These are phyloP conservation scores for Tympanopsis confertula DNA, from an alignment of 2,329 filamentous ascomycete species.

Conservation along the genomic window DNA sequence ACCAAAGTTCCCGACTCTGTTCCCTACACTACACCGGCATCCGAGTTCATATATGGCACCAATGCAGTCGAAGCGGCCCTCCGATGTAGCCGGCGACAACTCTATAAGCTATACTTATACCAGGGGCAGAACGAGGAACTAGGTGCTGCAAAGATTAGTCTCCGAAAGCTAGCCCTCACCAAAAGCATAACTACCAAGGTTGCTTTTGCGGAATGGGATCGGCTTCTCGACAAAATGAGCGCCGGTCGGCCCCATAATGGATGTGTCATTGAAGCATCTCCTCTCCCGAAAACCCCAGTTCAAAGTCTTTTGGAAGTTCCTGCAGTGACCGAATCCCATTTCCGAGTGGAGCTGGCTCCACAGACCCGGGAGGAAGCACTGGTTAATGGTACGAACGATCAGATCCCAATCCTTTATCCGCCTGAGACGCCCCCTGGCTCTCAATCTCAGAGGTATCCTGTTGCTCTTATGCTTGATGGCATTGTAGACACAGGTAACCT, in stretches of 20 bases:
- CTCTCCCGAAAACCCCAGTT: slow-evolving; percentile 37
- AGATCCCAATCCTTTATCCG: slow-evolving; percentile 12
- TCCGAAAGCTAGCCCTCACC: neutral
- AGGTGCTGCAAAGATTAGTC: slow-evolving; percentile 7
- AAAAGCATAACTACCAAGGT: slow-evolving; percentile 24
- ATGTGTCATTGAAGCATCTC: slow-evolving; percentile 47
- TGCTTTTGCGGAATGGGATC: slow-evolving; percentile 34
- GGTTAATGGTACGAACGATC: slow-evolving; percentile 36
- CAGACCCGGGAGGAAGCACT: slow-evolving; percentile 39
- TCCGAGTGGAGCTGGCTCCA: slow-evolving; percentile 26
- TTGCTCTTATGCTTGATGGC: slow-evolving; percentile 21
- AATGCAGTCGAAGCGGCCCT: neutral
- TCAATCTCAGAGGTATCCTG: slow-evolving; percentile 15
- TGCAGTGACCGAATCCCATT: slow-evolving; percentile 15
- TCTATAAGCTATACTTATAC: slow-evolving; percentile 47
- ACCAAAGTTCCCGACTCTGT: neutral
- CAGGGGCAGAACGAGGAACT: slow-evolving; percentile 18
- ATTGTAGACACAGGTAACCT: slow-evolving; percentile 48
- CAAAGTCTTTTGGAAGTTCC: slow-evolving; percentile 21
- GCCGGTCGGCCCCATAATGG: slow-evolving; percentile 49
- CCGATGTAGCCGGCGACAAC: slow-evolving; percentile 26
- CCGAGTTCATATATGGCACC: slow-evolving; percentile 1
- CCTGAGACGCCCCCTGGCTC: no score
- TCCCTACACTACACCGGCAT: neutral
- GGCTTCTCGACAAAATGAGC: slow-evolving; percentile 41